Evolutionary conservation across 1,139 yeast genomes (phyloP), one percentile per base, ranked within the genome.

Genomic region (Hanseniaspora sp.): DNA sequence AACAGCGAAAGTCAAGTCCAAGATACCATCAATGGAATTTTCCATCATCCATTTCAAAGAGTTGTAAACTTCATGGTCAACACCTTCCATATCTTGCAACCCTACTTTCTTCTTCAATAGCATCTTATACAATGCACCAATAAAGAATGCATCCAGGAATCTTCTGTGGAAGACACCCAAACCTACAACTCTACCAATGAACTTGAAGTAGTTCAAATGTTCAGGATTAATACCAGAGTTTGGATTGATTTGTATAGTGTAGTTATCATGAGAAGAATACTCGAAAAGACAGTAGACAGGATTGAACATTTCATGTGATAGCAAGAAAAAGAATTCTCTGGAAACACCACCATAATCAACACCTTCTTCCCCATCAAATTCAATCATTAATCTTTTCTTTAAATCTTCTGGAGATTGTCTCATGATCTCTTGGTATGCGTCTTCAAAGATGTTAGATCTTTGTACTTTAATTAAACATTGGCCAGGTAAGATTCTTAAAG

Each of bases 301-400:
- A 68, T 94, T 90, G 71, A 92, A 92, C 96, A 92, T 94, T 71
- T 94, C 97, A 68, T 92, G 98, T 1, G 97, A 90, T 61, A 92
- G 75, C 65, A 90, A 76, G 72, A 88, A 92, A 82, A 94, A 92
- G 70, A 87, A 92, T 70, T 92, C 99, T 74, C 98, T 80, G 33
- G 96, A 87, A 60, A 92, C 97, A 67, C 99, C 99, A 77, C 98
- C 98, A 67, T 92, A 92, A 74, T 92, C 99, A 63, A 94, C 78
- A 69, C 98, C 99, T 75, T 92, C 98, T 74, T 92, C 99, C 58
- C 98, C 98, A 63, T 92, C 98, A 64, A 94, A 92, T 69, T 92
- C 90, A 69, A 92, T 94, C 98, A 92, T 92, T 59, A 92, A 74
- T 67, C 98, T 79, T 76, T 92, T 94, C 78, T 92, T 94, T 71